A percentile compares a stretch with the other conserved stretches of the same genome.
Conservation (phyloP, 176 grass and related monocot genomes). For the Pontederia paniculata region DNA sequence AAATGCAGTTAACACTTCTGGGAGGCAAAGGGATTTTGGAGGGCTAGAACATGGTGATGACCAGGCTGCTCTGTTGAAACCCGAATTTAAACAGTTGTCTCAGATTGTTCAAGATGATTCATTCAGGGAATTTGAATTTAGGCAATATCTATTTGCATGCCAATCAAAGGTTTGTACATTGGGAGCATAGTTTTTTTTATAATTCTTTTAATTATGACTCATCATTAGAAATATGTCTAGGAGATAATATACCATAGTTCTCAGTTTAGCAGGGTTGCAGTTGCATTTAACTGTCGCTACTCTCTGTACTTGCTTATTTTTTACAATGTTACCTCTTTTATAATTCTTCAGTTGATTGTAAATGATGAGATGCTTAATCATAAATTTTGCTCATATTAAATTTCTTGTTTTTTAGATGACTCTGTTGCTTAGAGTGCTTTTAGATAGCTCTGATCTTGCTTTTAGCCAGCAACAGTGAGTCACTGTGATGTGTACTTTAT, state of each 20-base stretch:
- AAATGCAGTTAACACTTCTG: conserved; percentile 54
- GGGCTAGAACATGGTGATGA: conserved; percentile 91
- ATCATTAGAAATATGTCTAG: background rate
- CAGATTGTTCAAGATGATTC: conserved; percentile 88
- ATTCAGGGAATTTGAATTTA: conserved; percentile 97
- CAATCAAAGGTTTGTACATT: conserved; percentile 70
- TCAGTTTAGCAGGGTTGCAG: too few species aligned
- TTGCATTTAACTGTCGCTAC: background rate
- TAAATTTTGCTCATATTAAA: too few species aligned
- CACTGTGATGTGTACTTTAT: too few species aligned
- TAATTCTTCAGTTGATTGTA: too few species aligned
- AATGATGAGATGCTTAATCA: too few species aligned
- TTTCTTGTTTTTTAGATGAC: too few species aligned
- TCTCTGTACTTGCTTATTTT: background rate
- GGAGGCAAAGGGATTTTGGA: conserved; percentile 89
- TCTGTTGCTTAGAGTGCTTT: too few species aligned
- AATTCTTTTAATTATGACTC: background rate
- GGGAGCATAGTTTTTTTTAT: background rate
- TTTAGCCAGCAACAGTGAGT: too few species aligned
- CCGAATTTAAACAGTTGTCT: conserved; percentile 67
- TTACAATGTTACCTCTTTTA: too few species aligned
- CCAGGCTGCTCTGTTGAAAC: conserved; percentile 81
- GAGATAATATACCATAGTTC: too few species aligned
- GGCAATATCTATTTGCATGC: conserved; percentile 98
- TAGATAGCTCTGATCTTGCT: too few species aligned